Percentiles rank a stretch among this genome's conserved stretches.
Evolutionary conservation across 805 yeast genomes (phyloP).

Genomic region (Zygosaccharomyces siamensis): DNA sequence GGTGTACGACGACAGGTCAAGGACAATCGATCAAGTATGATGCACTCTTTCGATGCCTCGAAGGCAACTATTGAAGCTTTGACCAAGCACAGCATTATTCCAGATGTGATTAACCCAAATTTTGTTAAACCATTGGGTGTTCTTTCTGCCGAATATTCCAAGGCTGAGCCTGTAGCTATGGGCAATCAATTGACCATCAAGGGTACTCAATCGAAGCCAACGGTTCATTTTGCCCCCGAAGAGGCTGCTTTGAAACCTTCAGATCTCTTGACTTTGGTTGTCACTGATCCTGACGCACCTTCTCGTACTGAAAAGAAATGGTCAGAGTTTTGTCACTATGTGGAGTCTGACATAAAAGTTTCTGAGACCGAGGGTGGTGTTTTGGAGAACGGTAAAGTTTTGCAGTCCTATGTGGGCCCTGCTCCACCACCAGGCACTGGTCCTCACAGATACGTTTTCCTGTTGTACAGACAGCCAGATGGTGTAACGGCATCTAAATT

Average conservation of each 20-base stretch:
- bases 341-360: conserved; percentile 43
- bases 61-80: conserved; percentile 25
- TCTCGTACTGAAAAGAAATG: conserved; percentile 74
- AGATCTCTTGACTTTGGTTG: conserved; percentile 61
- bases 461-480: conserved; percentile 61
- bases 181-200: conserved; percentile 67
- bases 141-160: conserved; percentile 27
- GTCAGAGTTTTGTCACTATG: conserved; percentile 83
- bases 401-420: conserved; percentile 69
- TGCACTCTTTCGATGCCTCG: conserved; percentile 15
- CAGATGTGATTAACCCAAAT: conserved; percentile 24
- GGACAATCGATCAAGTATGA: conserved; percentile 6
- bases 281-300: conserved; percentile 96
- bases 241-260: conserved; percentile 21
- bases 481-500: conserved; percentile 22
- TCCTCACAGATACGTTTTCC: conserved; percentile 78
- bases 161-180: conserved; percentile 49
- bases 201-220: conserved; percentile 66
- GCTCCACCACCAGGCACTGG: conserved; percentile 89
- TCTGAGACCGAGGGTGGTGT: conserved; percentile 25
- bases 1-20: too few relatives aligned
- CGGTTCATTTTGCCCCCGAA: conserved; percentile 51
- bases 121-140: conserved; percentile 24
- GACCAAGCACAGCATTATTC: conserved; percentile 24
- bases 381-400: conserved; percentile 35